Base-by-base conservation (phyloP, 2,329 filamentous ascomycete genomes). In the Colletotrichum aenigma region DNA sequence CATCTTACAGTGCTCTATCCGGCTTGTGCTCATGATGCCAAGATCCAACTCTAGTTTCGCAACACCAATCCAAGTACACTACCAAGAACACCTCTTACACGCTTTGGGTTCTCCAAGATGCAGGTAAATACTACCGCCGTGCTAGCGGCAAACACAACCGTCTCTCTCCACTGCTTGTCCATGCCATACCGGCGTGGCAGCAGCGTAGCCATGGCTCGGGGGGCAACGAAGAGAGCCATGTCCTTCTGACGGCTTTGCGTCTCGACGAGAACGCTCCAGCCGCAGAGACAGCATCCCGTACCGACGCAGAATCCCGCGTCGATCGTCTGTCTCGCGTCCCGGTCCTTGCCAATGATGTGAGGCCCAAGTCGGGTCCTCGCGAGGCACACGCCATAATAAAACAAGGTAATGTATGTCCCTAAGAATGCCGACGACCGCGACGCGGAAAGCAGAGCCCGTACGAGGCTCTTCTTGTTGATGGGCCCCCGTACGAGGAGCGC, bases 321-420 rank as follows among this genome's bases (percentile, higher is more conserved):
- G 74, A 93, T 90, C 66, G 80, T 82, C 80, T 91, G 89, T 30
- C 88, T 84, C 28, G 85, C 81, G 2, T 82, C 78, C 1, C 83
- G 83, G 75, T 91, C 88, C 21, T 82, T 86, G n/a, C 91, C 90
- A 28, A 96, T 85, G 15, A 96, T 26, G 38, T 82, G 90, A 0
- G 95, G 95, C 0, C 95, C 95, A 8, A 97, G 76, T 13, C 94
- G 89, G 2, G 93, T 96, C 60, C 95, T 91, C 7, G 92, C 88
- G 0, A 97, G 90, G 81, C 95, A 98, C 5, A 97, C 94, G 32
- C 94, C 93, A 82, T 97, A 97, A 86, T 96, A 97, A 83, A 96
- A 97, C 13, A 96, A 86, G 1, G 91, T 88, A 78, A 97, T 94
- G 83, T 96, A 97, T 1, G 92, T 86, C 4, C 92, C 94, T 2